These are phyloP conservation scores for Phialocephala sp. DNA, from an alignment of 2,329 filamentous ascomycete species.

Conservation along the genomic window DNA sequence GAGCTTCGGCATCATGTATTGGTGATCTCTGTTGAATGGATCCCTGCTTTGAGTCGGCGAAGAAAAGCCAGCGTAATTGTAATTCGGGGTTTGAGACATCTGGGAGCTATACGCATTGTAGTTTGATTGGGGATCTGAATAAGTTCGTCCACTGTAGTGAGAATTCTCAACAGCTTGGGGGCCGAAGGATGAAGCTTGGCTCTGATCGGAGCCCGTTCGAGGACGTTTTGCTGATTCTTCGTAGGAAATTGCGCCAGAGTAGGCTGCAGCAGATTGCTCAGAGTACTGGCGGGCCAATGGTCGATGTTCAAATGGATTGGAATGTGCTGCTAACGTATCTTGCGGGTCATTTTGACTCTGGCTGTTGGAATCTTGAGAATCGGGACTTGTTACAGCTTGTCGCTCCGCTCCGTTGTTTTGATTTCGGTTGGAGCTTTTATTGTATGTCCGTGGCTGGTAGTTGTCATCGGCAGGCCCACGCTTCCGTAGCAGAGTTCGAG, in stretches of 20 bases:
- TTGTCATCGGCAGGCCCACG: conserved; percentile 42
- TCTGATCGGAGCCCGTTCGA: conserved; percentile 32
- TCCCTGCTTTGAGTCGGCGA: not conserved
- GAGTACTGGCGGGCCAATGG: conserved; percentile 28
- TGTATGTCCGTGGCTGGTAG: conserved; percentile 41
- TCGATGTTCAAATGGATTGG: conserved; percentile 25
- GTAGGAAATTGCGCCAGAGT: conserved; percentile 25
- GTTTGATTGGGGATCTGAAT: conserved; percentile 24
- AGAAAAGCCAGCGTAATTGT: not conserved
- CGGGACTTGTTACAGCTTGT: conserved; percentile 17
- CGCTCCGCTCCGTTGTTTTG: conserved; percentile 19
- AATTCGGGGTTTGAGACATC: not conserved
- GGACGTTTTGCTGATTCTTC: conserved; percentile 32
- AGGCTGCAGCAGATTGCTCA: conserved; percentile 27
- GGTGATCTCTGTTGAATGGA: not conserved
- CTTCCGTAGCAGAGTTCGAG: conserved; percentile 54
- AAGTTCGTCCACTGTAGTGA: conserved; percentile 23
- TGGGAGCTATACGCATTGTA: conserved; percentile 18
- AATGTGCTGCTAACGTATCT: conserved; percentile 19
- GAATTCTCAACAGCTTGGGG: conserved; percentile 28
- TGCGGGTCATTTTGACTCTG: conserved; percentile 22
- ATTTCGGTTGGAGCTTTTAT: conserved; percentile 19
- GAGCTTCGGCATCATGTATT: conserved; percentile 15
- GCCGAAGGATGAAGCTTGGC: conserved; percentile 27
- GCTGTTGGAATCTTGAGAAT: conserved; percentile 20